Evolutionary conservation across 306 rosid genomes (phyloP).

Genomic region (Lablab purpureus): DNA sequence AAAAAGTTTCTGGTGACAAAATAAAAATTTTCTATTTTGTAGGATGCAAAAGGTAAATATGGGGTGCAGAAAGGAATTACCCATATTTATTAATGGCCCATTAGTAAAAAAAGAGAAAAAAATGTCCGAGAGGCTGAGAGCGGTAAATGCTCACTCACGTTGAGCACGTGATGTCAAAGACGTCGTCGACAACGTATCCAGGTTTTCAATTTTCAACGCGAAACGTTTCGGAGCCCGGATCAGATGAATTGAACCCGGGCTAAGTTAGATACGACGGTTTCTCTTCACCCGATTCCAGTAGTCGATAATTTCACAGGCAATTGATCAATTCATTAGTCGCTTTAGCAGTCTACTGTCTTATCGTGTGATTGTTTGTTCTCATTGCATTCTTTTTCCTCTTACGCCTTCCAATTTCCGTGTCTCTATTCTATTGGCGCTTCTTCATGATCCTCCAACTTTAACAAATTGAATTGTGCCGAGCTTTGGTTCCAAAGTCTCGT

Average conservation of each 20-base stretch:
- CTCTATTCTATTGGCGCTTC: neutral
- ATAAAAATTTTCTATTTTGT: too few species aligned
- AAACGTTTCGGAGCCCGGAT: conserved; percentile 28
- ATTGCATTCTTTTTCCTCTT: conserved; percentile 9
- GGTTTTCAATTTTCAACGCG: neutral
- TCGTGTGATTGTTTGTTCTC: neutral
- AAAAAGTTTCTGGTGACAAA: too few species aligned
- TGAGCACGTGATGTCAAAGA: neutral
- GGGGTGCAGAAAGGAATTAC: neutral
- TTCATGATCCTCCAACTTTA: neutral
- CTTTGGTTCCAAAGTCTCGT: conserved; percentile 13
- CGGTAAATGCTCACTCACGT: neutral
- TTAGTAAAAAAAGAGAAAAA: neutral
- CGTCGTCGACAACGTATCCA: neutral
- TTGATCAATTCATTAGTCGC: neutral
- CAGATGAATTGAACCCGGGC: conserved; percentile 7
- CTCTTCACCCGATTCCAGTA: neutral
- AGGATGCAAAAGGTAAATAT: too few species aligned
- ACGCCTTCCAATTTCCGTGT: conserved; percentile 18
- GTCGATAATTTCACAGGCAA: neutral
- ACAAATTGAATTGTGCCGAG: neutral
- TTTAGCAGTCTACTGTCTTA: neutral
- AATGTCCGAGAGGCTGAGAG: neutral
- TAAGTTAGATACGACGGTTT: conserved; percentile 15
- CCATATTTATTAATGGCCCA: neutral